These are phyloP conservation scores for Debaryomyces maramus DNA, from an alignment of 805 yeast species.

Conservation along the genomic window DNA sequence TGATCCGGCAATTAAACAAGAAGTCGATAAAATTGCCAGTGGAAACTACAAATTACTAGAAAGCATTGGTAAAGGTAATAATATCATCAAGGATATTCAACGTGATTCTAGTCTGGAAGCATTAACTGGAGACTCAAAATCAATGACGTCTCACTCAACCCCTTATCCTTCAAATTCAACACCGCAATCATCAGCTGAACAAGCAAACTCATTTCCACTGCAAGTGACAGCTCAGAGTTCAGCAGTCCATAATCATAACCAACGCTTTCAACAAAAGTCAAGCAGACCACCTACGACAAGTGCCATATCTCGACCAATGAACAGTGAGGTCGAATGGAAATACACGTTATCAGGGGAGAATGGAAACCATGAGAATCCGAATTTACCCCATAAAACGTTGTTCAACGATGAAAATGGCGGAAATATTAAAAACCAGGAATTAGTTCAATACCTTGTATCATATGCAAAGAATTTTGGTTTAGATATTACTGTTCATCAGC, in stretches of 20 bases:
- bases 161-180: not conserved
- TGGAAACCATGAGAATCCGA: constrained; percentile 31
- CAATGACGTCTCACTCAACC: not conserved
- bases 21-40: constrained; percentile 54
- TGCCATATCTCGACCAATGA: constrained; percentile 12
- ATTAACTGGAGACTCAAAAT: not conserved
- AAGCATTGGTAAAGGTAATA: not conserved
- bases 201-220: not conserved
- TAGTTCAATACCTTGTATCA: constrained; percentile 57
- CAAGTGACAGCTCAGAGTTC: not conserved
- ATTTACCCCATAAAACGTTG: constrained; percentile 21
- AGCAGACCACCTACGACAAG: constrained; percentile 2
- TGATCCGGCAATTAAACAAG: constrained; percentile 50
- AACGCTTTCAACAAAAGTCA: not conserved
- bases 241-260: too few relatives aligned
- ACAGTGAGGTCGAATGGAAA: constrained; percentile 57
- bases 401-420: constrained; percentile 41
- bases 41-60: constrained; percentile 13
- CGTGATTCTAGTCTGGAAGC: not conserved
- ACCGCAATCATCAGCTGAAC: not conserved
- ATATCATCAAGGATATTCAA: not conserved
- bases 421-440: constrained; percentile 49
- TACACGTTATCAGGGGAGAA: constrained; percentile 46
- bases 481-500: constrained; percentile 77
- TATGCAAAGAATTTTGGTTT: constrained; percentile 59